These are phyloP conservation scores for Pelargonium citronellum DNA, from an alignment of 441 rosid genomes.

Conservation along the genomic window DNA sequence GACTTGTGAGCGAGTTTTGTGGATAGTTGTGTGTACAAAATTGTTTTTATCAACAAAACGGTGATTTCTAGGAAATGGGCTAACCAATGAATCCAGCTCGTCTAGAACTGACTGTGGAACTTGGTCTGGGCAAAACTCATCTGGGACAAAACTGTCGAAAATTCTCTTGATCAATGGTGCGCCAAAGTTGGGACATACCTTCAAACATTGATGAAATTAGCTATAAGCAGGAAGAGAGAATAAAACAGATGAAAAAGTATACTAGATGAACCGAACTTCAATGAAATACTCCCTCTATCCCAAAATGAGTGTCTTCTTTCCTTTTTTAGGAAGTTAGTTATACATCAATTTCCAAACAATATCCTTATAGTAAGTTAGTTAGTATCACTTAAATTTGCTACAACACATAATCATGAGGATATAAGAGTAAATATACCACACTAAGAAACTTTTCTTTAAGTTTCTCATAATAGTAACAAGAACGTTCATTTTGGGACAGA, in stretches of 20 bases:
- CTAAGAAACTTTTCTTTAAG: no score
- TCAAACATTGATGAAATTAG: conserved; percentile 18
- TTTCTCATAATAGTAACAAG: no score
- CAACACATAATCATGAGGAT: no score
- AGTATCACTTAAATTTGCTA: no score
- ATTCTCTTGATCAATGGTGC: conserved; percentile 71
- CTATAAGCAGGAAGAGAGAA: not conserved
- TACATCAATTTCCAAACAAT: no score
- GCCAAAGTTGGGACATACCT: conserved; percentile 90
- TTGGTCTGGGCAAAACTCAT: conserved; percentile 91
- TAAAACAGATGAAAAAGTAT: conserved; percentile 14
- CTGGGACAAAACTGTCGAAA: conserved; percentile 59
- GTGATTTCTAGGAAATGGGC: not conserved
- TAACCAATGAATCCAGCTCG: conserved; percentile 72
- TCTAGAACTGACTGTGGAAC: conserved; percentile 71
- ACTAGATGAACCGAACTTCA: no score
- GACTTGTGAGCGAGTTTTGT: not conserved
- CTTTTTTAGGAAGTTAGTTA: no score
- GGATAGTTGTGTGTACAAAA: not conserved
- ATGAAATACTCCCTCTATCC: no score
- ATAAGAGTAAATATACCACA: no score
- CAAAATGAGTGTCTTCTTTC: no score
- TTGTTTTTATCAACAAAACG: not conserved
- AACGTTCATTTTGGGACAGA: no score
- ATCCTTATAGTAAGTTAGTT: no score